A percentile compares a stretch with the other conserved stretches of the same genome.
These are phyloP conservation scores for Cladobotryum protrusum DNA, from an alignment of 2,329 filamentous ascomycete species.

Conservation along the genomic window DNA sequence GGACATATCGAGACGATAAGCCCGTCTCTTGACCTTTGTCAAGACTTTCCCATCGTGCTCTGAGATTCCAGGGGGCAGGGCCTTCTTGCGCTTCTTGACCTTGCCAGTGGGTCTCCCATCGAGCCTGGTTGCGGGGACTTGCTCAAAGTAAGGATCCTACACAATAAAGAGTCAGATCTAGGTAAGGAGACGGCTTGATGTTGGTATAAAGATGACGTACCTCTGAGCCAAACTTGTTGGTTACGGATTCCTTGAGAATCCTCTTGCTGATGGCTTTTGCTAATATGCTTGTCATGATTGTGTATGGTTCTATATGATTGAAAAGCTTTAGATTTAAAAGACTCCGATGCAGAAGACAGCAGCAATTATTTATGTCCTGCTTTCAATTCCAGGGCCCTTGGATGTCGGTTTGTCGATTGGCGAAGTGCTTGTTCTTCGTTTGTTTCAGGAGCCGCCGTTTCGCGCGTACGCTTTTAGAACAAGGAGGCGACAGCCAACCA, in stretches of 20 bases:
- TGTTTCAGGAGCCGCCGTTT: constrained; percentile 21
- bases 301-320: background rate
- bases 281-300: constrained; percentile 45
- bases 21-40: constrained; percentile 76
- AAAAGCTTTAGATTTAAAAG: background rate
- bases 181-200: background rate
- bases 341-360: background rate
- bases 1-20: constrained; percentile 78
- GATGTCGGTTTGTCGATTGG: constrained; percentile 13
- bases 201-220: constrained; percentile 27
- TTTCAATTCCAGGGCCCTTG: constrained; percentile 7
- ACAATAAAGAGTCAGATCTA: constrained; percentile 20
- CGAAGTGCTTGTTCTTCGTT: constrained; percentile 12
- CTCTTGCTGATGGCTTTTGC: constrained; percentile 51
- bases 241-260: constrained; percentile 49
- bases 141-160: constrained; percentile 87
- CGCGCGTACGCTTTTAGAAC: constrained; percentile 12
- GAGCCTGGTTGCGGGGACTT: constrained; percentile 66
- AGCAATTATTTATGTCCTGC: constrained; percentile 10
- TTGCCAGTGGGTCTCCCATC: constrained; percentile 61
- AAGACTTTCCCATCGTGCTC: constrained; percentile 75
- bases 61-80: constrained; percentile 75
- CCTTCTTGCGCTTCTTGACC: constrained; percentile 77
- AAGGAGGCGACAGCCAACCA: constrained; percentile 12
- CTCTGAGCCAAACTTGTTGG: constrained; percentile 54